Conservation (phyloP, 2,329 filamentous ascomycete species). For the Epichloe gansuensis region DNA sequence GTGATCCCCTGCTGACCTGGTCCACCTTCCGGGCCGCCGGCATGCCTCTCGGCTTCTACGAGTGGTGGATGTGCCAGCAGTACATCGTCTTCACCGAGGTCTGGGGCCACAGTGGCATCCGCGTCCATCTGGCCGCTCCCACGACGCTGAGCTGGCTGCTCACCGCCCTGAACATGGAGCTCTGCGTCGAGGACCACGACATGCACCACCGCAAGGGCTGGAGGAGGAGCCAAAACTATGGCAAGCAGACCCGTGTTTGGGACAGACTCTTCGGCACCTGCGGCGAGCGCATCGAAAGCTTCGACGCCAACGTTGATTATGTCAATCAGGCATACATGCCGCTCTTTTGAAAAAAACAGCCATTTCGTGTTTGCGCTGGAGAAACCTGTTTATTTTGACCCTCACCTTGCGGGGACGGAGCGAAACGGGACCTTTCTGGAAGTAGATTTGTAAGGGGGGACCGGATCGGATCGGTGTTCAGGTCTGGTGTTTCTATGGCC, state of each 20-base stretch:
- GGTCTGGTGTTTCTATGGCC: too few relatives aligned
- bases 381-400: too few relatives aligned
- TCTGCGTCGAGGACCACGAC: constrained; percentile 30
- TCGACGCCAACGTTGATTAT: constrained; percentile 20
- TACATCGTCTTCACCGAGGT: constrained; percentile 29
- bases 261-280: constrained; percentile 25
- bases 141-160: constrained; percentile 22
- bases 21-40: constrained; percentile 19
- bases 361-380: too few relatives aligned
- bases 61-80: constrained; percentile 33
- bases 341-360: constrained; percentile 7
- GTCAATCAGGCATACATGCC: constrained; percentile 16
- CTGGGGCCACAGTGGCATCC: constrained; percentile 26
- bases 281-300: constrained; percentile 22
- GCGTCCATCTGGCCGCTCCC: constrained; percentile 21
- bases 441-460: too few relatives aligned
- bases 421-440: too few relatives aligned
- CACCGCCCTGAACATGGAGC: constrained; percentile 19
- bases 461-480: too few relatives aligned
- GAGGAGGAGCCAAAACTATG: constrained; percentile 21
- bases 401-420: too few relatives aligned
- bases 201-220: constrained; percentile 26
- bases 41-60: constrained; percentile 32
- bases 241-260: constrained; percentile 17
- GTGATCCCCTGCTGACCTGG: constrained; percentile 28